Conservation (phyloP, 129 eudicot species). For the Chrysanthemum makinoi region DNA sequence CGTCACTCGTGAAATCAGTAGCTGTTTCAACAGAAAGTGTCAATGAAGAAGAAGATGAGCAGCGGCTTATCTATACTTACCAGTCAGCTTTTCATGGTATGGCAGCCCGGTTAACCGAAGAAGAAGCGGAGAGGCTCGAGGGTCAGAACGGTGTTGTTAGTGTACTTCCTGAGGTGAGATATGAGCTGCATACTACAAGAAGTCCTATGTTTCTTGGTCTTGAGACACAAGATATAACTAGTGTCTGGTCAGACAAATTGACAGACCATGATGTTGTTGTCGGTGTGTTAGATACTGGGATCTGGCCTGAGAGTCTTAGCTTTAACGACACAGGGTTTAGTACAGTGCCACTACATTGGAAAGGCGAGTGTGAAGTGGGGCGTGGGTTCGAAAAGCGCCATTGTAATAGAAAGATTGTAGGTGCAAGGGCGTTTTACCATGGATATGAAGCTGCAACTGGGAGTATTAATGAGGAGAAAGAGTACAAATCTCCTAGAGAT, state of each 20-base stretch:
- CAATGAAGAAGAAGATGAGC: slow-evolving; percentile 25
- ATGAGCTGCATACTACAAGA: slow-evolving; percentile 79
- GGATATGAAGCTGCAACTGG: slow-evolving; percentile 92
- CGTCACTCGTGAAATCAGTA: slow-evolving; percentile 59
- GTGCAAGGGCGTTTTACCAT: slow-evolving; percentile 68
- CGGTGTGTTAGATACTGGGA: slow-evolving; percentile 88
- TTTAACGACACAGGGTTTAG: slow-evolving; percentile 71
- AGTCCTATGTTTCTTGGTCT: slow-evolving; percentile 85
- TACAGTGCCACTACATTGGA: slow-evolving; percentile 56
- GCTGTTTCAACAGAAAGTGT: slow-evolving; percentile 15
- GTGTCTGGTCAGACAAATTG: slow-evolving; percentile 34
- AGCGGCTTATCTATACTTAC: slow-evolving; percentile 64
- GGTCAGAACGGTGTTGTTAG: slow-evolving; percentile 51
- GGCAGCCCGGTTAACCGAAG: slow-evolving; percentile 62
- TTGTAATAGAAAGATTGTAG: slow-evolving; percentile 72
- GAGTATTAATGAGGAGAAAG: slow-evolving; percentile 59
- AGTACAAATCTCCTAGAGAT: slow-evolving; percentile 80
- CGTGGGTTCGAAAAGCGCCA: slow-evolving; percentile 51
- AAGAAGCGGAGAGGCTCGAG: slow-evolving; percentile 51
- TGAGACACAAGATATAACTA: slow-evolving; percentile 37
- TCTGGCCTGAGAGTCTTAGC: slow-evolving; percentile 93
- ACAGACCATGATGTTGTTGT: slow-evolving; percentile 60
- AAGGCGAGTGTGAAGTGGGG: slow-evolving; percentile 72
- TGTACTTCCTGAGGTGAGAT: slow-evolving; percentile 60
- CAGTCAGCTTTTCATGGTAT: slow-evolving; percentile 81